A percentile compares a stretch with the other conserved stretches of the same genome.
These are phyloP conservation scores for Starmerella khaoyaiensis DNA, from an alignment of 805 yeast genomes.

Conservation along the genomic window DNA sequence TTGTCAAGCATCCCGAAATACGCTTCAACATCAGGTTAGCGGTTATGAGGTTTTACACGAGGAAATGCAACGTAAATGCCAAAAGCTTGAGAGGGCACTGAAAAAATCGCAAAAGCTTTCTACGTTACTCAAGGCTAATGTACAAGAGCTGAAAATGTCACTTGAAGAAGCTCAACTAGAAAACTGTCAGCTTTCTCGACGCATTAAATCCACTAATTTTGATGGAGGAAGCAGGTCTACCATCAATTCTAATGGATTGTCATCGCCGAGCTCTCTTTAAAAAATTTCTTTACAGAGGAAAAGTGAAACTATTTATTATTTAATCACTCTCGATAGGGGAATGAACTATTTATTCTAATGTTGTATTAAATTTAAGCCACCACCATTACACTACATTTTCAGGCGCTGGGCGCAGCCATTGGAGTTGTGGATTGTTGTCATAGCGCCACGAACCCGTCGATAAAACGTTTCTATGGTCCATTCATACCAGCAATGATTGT, in stretches of 20 bases:
- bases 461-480: constrained; percentile 32
- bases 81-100: constrained; percentile 19
- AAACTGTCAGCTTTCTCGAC: constrained; percentile 18
- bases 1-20: constrained; percentile 20
- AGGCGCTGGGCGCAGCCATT: constrained; percentile 20
- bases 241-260: too few relatives aligned
- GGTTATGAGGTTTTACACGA: constrained; percentile 23
- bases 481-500: constrained; percentile 47
- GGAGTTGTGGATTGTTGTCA: constrained; percentile 24
- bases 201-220: too few relatives aligned
- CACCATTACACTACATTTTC: constrained; percentile 1
- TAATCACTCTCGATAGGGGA: too few relatives aligned
- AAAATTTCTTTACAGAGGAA: too few relatives aligned
- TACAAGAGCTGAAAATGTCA: constrained; percentile 27
- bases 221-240: too few relatives aligned
- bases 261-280: too few relatives aligned
- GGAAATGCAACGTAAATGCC: constrained; percentile 22
- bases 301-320: neutral
- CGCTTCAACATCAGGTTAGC: constrained; percentile 24
- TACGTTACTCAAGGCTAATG: constrained; percentile 21
- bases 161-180: constrained; percentile 29
- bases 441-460: constrained; percentile 20
- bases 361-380: neutral
- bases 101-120: constrained; percentile 20
- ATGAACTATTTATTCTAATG: neutral